Conservation (phyloP, 306 rosid species). For the Inga leiocalycina region DNA sequence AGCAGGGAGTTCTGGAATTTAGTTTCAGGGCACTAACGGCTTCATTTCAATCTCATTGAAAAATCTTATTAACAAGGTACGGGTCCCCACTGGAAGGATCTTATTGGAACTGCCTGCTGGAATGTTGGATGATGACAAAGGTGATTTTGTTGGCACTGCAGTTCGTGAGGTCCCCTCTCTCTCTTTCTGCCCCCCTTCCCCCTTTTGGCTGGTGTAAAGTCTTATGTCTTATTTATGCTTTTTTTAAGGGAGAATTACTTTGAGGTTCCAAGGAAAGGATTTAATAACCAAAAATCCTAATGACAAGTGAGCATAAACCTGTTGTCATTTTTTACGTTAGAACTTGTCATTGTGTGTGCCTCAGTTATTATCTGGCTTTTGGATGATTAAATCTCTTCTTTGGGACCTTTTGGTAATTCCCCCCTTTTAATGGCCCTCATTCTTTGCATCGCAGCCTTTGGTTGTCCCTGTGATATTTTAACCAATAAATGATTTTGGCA, state of each 20-base stretch:
- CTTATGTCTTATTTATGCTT: slow-evolving; percentile 3
- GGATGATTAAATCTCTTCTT: too few relatives aligned
- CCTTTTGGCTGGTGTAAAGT: slow-evolving; percentile 9
- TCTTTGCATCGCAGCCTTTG: slow-evolving; percentile 20
- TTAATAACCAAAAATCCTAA: too few relatives aligned
- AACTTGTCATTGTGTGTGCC: too few relatives aligned
- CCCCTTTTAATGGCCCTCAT: neutral
- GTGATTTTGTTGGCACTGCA: slow-evolving; percentile 89
- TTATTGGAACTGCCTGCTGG: slow-evolving; percentile 97
- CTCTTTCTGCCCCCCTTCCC: neutral
- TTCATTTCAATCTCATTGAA: slow-evolving; percentile 14
- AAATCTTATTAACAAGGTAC: slow-evolving; percentile 58
- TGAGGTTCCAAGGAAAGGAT: too few relatives aligned
- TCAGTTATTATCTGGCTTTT: too few relatives aligned
- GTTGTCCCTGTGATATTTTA: slow-evolving; percentile 9
- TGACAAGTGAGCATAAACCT: too few relatives aligned
- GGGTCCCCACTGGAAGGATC: slow-evolving; percentile 83
- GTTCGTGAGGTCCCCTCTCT: slow-evolving; percentile 75
- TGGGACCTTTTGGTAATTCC: too few relatives aligned
- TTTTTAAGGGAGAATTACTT: neutral
- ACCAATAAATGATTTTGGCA: neutral
- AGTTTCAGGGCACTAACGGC: neutral
- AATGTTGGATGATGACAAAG: slow-evolving; percentile 83
- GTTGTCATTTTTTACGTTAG: too few relatives aligned
- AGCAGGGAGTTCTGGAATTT: neutral